These are phyloP conservation scores for Triticum dicoccoides DNA, from an alignment of 176 grass and related monocot species.

Conservation along the genomic window DNA sequence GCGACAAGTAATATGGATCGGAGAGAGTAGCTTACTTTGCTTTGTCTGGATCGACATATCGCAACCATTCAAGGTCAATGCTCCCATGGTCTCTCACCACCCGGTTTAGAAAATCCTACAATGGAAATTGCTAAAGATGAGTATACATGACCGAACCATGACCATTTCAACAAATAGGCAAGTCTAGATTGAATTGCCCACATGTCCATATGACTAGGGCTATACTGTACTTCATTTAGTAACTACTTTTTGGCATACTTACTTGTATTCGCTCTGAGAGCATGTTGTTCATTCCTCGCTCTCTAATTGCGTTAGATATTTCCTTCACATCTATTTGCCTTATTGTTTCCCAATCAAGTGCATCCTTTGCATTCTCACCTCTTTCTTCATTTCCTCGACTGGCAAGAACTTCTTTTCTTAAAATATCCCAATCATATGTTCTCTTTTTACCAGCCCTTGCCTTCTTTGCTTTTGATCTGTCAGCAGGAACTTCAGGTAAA, in stretches of 20 bases:
- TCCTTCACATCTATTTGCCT: conserved; percentile 49
- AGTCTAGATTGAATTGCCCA: conserved; percentile 1
- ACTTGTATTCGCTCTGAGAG: conserved; percentile 81
- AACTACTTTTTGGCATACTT: conserved; percentile 21
- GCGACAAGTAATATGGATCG: too few species aligned
- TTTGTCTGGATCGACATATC: conserved; percentile 66
- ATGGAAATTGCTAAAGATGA: conserved; percentile 19
- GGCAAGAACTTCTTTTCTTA: conserved; percentile 50
- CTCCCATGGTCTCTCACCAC: conserved; percentile 71
- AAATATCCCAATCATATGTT: conserved; percentile 66
- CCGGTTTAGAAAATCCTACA: conserved; percentile 65
- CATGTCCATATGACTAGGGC: not conserved
- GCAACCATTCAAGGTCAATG: conserved; percentile 76
- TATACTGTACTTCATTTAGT: not conserved
- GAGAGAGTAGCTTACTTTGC: conserved; percentile 54
- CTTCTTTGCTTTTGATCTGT: conserved; percentile 50
- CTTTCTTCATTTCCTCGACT: conserved; percentile 39
- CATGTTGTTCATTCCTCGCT: conserved; percentile 87
- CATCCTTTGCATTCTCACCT: conserved; percentile 44
- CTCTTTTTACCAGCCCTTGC: conserved; percentile 35
- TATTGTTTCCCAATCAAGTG: conserved; percentile 68
- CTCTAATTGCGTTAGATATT: conserved; percentile 66
- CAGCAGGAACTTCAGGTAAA: conserved; percentile 16
- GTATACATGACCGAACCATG: not conserved
- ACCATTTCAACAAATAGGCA: conserved; percentile 16